A percentile compares a stretch with the other conserved stretches of the same genome.
Conservation (phyloP, 306 rosid species). For the Erythrophleum fordii region DNA sequence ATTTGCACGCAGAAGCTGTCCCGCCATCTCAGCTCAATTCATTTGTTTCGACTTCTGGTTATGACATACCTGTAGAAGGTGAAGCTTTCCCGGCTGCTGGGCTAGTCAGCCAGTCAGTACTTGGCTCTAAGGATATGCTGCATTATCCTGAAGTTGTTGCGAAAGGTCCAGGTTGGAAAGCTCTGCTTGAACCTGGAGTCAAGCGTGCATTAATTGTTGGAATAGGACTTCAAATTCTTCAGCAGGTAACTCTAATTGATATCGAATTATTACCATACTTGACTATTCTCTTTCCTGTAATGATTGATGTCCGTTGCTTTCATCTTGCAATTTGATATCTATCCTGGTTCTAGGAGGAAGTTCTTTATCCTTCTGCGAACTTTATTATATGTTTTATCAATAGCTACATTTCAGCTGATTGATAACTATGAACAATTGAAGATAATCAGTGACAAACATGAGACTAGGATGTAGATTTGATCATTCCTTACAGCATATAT, state of each 20-base stretch:
- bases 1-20: constrained; percentile 71
- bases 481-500: not conserved
- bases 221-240: constrained; percentile 87
- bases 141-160: constrained; percentile 49
- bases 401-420: not conserved
- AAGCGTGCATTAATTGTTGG: constrained; percentile 87
- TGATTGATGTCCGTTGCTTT: constrained; percentile 27
- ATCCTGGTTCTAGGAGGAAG: not conserved
- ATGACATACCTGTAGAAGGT: constrained; percentile 56
- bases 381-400: constrained; percentile 8
- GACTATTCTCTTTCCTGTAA: not conserved
- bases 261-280: not conserved
- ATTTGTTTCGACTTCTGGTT: constrained; percentile 64
- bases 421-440: constrained; percentile 8
- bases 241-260: constrained; percentile 64
- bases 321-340: constrained; percentile 29
- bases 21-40: constrained; percentile 58
- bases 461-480: constrained; percentile 6
- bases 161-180: constrained; percentile 59
- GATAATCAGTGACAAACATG: not conserved
- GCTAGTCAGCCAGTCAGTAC: constrained; percentile 76
- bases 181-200: constrained; percentile 86
- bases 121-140: constrained; percentile 48
- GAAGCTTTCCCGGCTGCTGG: constrained; percentile 82
- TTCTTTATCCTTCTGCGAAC: not conserved